Evolutionary conservation across 768 basidiomycete species (phyloP), one percentile per base, ranked within the genome.

Genomic region (Rhodosporidiobolus sp.): DNA sequence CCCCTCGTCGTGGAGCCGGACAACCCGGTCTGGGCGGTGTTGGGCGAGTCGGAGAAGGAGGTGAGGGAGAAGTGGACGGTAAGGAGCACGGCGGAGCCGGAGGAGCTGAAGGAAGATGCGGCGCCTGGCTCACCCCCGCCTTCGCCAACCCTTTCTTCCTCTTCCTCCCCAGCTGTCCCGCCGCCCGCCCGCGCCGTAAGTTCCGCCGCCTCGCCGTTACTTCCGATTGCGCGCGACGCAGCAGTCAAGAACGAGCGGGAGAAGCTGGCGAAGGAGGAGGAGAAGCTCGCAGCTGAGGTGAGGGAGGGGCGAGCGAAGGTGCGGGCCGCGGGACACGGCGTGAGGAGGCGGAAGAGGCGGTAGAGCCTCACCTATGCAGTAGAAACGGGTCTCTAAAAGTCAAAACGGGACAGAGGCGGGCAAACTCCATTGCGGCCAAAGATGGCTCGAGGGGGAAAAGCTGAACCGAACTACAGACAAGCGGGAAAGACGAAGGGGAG

Each of bases 51-150:
- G 38, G 67, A 68, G 53, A 38, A 46, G 26, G 20, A 54, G 16
- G 5, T 59, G 3, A 61, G 62, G 46, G 50, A 24, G 10, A 24
- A 34, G 12, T 67, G 66, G 66, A 49, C 66, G 30, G 7, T 54
- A 4, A 54, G 28, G 53, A 6, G 28, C 17, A 26, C 53, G 26
- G 53, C 19, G 22, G 53, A 11, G 53, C 20, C 26, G 17, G 32
- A 35, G 38, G 38, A 7, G 38, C n/a, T n/a, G n/a, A n/a, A n/a
- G n/a, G n/a, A n/a, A n/a, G n/a, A n/a, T n/a, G 38, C 38, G 8
- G 38, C 8, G 7, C 38, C 38, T 43, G 38, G 8, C 38, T 43
- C 38, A 7, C 8, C 38, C 14, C 38, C 38, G 7, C 38, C 38
- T 7, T 43, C 38, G 38, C 38, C 30, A 32, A 38, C 14, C 35